A percentile compares a stretch with the other conserved stretches of the same genome.
These are phyloP conservation scores for Phytophthora citricola DNA, from an alignment of 352 stramenopile genomes.

Conservation along the genomic window DNA sequence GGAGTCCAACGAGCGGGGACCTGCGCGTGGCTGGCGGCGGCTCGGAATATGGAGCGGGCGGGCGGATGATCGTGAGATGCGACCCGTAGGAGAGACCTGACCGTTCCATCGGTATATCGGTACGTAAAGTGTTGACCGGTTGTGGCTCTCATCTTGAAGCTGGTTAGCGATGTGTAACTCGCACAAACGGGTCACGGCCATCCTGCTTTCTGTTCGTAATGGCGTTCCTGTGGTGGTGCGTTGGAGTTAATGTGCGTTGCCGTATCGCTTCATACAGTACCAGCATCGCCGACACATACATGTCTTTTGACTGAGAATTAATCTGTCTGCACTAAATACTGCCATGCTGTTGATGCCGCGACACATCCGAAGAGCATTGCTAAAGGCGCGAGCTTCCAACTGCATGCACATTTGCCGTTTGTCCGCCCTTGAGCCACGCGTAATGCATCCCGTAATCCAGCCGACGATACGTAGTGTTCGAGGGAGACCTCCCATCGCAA, in stretches of 20 bases:
- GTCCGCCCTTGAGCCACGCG: conserved; percentile 3
- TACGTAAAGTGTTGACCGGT: conserved; percentile 8
- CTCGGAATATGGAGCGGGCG: conserved; percentile 19
- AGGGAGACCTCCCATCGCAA: conserved; percentile 3
- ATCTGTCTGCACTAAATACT: conserved; percentile 32
- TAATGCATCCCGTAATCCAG: conserved; percentile 15
- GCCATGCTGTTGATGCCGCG: neutral
- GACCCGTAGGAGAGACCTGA: conserved; percentile 12
- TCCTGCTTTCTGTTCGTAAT: conserved; percentile 8
- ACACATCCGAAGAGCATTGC: conserved; percentile 22
- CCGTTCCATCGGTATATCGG: conserved; percentile 23
- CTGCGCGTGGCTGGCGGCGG: conserved; percentile 11
- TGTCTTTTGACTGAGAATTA: conserved; percentile 4
- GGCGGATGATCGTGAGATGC: conserved; percentile 22
- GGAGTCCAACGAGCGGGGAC: conserved; percentile 2
- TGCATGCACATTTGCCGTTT: conserved; percentile 16
- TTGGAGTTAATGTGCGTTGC: neutral
- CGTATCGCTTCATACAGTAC: neutral
- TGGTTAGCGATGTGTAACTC: conserved; percentile 12
- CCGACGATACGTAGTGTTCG: too few relatives aligned
- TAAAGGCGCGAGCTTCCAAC: conserved; percentile 27
- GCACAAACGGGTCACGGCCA: conserved; percentile 2
- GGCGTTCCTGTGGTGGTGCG: neutral
- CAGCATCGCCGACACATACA: conserved; percentile 5
- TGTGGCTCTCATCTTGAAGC: conserved; percentile 21